Conservation (phyloP, 805 yeast species). For the Candida patagonica region DNA sequence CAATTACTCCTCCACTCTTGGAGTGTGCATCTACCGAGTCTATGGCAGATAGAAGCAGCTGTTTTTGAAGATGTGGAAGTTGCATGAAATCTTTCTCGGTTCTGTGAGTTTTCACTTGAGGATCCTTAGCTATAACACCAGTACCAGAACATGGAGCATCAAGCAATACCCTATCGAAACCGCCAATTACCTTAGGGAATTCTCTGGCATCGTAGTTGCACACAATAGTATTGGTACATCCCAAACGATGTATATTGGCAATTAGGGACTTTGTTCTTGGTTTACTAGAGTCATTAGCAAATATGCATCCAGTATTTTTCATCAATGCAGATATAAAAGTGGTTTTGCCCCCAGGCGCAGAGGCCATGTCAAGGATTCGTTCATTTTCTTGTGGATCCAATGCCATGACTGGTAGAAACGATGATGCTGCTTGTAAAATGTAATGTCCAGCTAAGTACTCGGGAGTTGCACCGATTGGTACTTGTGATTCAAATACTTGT, state of each 20-base stretch:
- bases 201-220: slow-evolving; percentile 98
- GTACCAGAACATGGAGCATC: slow-evolving; percentile 99
- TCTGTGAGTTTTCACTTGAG: slow-evolving; percentile 84
- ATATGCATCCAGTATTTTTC: slow-evolving; percentile 96
- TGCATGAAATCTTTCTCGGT: slow-evolving; percentile 95
- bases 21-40: slow-evolving; percentile 95
- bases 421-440: slow-evolving; percentile 96
- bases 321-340: slow-evolving; percentile 90
- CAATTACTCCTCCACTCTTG: slow-evolving; percentile 85
- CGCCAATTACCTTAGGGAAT: slow-evolving; percentile 96
- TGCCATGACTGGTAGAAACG: slow-evolving; percentile 97
- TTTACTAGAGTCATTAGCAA: slow-evolving; percentile 95
- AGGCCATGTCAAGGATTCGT: slow-evolving; percentile 96
- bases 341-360: slow-evolving; percentile 99
- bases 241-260: slow-evolving; percentile 95
- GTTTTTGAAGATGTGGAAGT: slow-evolving; percentile 94
- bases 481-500: slow-evolving; percentile 95
- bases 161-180: slow-evolving; percentile 85
- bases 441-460: slow-evolving; percentile 97
- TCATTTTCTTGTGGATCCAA: slow-evolving; percentile 95
- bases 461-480: slow-evolving; percentile 99
- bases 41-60: slow-evolving; percentile 84
- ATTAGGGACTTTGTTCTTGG: slow-evolving; percentile 92
- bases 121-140: slow-evolving; percentile 97
- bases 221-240: slow-evolving; percentile 92